A percentile compares a stretch with the other conserved stretches of the same genome.
These are phyloP conservation scores for Cercophora samala DNA, from an alignment of 495 filamentous ascomycete genomes.

Conservation along the genomic window DNA sequence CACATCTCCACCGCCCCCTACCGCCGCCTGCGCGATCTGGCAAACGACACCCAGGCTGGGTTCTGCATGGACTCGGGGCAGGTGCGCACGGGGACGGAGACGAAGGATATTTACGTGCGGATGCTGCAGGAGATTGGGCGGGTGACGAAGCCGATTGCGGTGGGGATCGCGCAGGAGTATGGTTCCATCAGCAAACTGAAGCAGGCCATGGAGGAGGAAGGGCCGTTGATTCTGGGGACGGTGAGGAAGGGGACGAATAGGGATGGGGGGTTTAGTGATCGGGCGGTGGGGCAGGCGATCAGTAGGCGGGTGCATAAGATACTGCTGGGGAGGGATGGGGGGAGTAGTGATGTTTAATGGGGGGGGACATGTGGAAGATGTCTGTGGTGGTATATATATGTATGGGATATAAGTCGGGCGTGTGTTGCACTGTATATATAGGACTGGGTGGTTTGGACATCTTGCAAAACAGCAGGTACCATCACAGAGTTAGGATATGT, in stretches of 20 bases:
- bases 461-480: too few relatives aligned
- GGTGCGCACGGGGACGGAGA: constrained; percentile 67
- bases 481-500: too few relatives aligned
- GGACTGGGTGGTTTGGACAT: too few relatives aligned
- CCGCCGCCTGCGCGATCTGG: constrained; percentile 43
- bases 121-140: constrained; percentile 78
- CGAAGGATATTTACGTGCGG: constrained; percentile 65
- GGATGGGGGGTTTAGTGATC: constrained; percentile 62
- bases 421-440: background rate
- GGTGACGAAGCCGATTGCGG: constrained; percentile 69
- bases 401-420: too few relatives aligned
- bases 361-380: too few relatives aligned
- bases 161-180: constrained; percentile 64
- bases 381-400: too few relatives aligned
- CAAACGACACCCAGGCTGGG: constrained; percentile 47
- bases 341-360: constrained; percentile 56
- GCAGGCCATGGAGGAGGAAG: constrained; percentile 55
- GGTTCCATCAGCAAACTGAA: constrained; percentile 56
- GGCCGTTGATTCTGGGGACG: constrained; percentile 58
- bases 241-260: constrained; percentile 65
- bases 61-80: constrained; percentile 86
- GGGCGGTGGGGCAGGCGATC: constrained; percentile 64
- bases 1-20: constrained; percentile 78
- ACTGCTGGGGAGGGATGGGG: constrained; percentile 65
- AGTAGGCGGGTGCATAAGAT: constrained; percentile 72